Evolutionary conservation across 1,284 basidiomycete species (phyloP), one percentile per base, ranked within the genome.

Genomic region (Trichosporon sp.): DNA sequence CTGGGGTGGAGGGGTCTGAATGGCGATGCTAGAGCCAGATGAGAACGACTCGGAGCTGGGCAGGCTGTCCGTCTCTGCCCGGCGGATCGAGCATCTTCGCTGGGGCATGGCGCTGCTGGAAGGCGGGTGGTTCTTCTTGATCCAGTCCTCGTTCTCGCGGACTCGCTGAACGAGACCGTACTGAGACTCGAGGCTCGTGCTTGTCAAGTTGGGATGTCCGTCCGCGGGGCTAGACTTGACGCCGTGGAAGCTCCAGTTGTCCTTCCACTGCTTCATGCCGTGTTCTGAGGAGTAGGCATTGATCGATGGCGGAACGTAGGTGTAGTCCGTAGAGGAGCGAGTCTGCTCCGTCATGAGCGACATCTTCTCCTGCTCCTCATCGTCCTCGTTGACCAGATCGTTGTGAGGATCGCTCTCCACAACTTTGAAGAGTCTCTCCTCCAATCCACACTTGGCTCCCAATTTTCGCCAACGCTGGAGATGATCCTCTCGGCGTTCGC

Each of bases 361-460:
- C 14, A 54, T 27, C 13, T n/a, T 16, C 14, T 52, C 25, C 11
- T 25, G 13, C 13, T 14, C 19, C 13, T n/a, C 25, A 7, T 52
- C 25, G 4, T 25, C 23, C 13, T 14, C 19, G 29, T 54, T 27
- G 49, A 29, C 27, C 1, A 7, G 10, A 13, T 13, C 19, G 7
- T 29, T 8, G 49, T 31, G 16, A 31, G 49, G 14, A 54, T 54
- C 29, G 14, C 27, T 25, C 13, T 54, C 49, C 7, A 54, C 49
- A 7, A 54, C 46, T 52, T 74, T 76, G 69, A 71, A 78, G 36
- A 66, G 56, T 23, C 69, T 46, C 65, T 78, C 76, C 27, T 67
- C 67, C n/a, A 71, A 40, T 0, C 76, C 76, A 10, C 74, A 73
- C 37, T 56, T 56, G 3, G 69, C 64, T 19, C 73, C 73, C 7